phyloP scores from a whole-genome alignment of 768 basidiomycete genomes.

The Pleurotus tuoliensis region DNA sequence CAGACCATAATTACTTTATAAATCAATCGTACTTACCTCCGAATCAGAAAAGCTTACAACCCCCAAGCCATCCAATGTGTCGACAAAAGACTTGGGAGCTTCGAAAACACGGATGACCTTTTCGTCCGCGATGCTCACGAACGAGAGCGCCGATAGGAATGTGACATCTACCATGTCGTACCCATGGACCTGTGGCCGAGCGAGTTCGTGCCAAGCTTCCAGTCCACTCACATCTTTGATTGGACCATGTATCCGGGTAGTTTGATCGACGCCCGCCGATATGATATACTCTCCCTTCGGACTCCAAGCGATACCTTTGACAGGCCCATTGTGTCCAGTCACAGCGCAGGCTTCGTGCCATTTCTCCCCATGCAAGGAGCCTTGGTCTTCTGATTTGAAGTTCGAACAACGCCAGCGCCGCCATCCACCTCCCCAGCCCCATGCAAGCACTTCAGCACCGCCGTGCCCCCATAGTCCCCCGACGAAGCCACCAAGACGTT shows the following conservation, averaged over 20 bases:
- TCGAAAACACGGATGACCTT: constrained; percentile 94
- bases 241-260: constrained; percentile 80
- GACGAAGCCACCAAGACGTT: constrained; percentile 88
- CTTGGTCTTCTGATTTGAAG: constrained; percentile 11
- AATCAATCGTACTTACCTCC: constrained; percentile 35
- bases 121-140: constrained; percentile 93
- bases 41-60: constrained; percentile 44
- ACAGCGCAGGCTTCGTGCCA: constrained; percentile 83
- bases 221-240: constrained; percentile 5
- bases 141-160: constrained; percentile 72
- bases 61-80: constrained; percentile 48
- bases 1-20: constrained; percentile 4
- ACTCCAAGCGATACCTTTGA: constrained; percentile 84
- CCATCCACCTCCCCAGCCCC: constrained; percentile 96
- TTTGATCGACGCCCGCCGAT: constrained; percentile 89
- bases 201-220: constrained; percentile 75
- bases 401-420: constrained; percentile 67
- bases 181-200: constrained; percentile 94
- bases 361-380: constrained; percentile 27
- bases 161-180: constrained; percentile 84
- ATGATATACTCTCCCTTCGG: constrained; percentile 82
- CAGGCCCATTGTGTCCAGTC: constrained; percentile 79
- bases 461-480: constrained; percentile 77
- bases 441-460: constrained; percentile 67
- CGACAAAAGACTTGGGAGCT: constrained; percentile 79